A percentile compares a stretch with the other conserved stretches of the same genome.
These are phyloP conservation scores for Agroathelia rolfsii DNA, from an alignment of 1,284 basidiomycete species.

Conservation along the genomic window DNA sequence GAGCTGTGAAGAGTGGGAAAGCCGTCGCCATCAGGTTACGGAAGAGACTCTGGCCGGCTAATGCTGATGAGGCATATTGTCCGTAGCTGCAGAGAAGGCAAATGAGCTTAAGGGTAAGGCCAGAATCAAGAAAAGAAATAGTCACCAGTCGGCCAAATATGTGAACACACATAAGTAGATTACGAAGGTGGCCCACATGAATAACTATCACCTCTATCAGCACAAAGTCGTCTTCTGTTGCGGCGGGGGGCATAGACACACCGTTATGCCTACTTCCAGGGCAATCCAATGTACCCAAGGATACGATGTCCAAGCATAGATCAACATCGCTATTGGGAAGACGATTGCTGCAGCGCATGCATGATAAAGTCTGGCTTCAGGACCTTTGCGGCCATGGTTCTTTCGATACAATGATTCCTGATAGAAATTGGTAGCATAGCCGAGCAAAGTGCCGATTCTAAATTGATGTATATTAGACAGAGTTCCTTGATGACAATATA, in stretches of 20 bases:
- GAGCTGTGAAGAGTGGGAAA: conserved; percentile 58
- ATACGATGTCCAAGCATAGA: conserved; percentile 46
- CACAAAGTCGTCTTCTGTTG: too few relatives aligned
- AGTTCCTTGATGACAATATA: conserved; percentile 1
- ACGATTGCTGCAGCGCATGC: conserved; percentile 43
- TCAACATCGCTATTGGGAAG: conserved; percentile 43
- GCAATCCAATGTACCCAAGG: conserved; percentile 45
- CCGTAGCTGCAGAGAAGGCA: conserved; percentile 44
- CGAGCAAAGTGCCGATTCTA: conserved; percentile 20
- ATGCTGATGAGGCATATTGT: conserved; percentile 65
- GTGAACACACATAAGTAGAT: conserved; percentile 61
- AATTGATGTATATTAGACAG: conserved; percentile 1
- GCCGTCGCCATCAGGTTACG: conserved; percentile 48
- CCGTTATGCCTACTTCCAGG: conserved; percentile 42
- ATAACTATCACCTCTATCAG: conserved; percentile 26
- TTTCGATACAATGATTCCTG: conserved; percentile 40
- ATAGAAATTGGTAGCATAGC: conserved; percentile 21
- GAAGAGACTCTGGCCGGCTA: conserved; percentile 71
- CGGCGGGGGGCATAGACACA: too few relatives aligned
- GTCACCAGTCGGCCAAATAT: conserved; percentile 66
- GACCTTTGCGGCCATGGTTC: conserved; percentile 34
- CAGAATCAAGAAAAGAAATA: conserved; percentile 5
- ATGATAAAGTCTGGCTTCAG: conserved; percentile 54
- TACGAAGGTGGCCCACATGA: conserved; percentile 45
- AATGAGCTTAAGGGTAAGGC: conserved; percentile 1